Evolutionary conservation across 208 protist genomes (phyloP).

Genomic region (Crithidia mellificae): DNA sequence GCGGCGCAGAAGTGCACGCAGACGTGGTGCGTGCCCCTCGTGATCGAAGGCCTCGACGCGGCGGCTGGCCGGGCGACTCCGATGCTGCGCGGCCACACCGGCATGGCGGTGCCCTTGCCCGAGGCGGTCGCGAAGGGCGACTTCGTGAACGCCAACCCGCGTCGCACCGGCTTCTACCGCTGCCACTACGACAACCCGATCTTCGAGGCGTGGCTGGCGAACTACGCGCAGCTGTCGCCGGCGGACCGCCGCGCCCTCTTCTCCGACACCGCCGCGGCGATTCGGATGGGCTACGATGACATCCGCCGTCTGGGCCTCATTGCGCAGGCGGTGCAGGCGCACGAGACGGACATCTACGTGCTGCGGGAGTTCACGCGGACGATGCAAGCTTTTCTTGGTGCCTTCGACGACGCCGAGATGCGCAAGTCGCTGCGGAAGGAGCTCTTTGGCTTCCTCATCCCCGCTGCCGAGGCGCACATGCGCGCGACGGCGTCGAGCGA

Average conservation of each 20-base stretch:
- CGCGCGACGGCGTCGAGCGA: constrained; percentile 18
- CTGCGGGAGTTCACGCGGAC: constrained; percentile 51
- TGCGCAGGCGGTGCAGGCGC: constrained; percentile 34
- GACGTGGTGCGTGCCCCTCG: constrained; percentile 75
- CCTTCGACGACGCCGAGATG: constrained; percentile 46
- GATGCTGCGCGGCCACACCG: constrained; percentile 52
- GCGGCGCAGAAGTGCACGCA: constrained; percentile 26
- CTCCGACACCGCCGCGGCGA: constrained; percentile 67
- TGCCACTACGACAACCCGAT: constrained; percentile 77
- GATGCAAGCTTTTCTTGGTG: constrained; percentile 40
- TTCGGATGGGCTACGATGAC: constrained; percentile 81
- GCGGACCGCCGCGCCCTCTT: constrained; percentile 68
- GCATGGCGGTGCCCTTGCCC: constrained; percentile 51
- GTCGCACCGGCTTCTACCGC: constrained; percentile 80
- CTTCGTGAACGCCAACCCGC: constrained; percentile 72
- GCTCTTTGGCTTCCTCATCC: constrained; percentile 40
- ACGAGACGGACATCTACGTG: constrained; percentile 57
- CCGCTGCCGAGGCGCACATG: constrained; percentile 27
- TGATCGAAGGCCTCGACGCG: constrained; percentile 46
- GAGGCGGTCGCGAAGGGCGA: constrained; percentile 25
- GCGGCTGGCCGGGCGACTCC: constrained; percentile 38
- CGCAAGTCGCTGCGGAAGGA: constrained; percentile 22
- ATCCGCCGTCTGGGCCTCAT: constrained; percentile 48
- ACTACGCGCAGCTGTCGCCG: constrained; percentile 47
- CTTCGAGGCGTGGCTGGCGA: constrained; percentile 52